Evolutionary conservation across 352 stramenopile genomes (phyloP), one percentile per base, ranked within the genome.

Genomic region (Globisporangium middletonii): DNA sequence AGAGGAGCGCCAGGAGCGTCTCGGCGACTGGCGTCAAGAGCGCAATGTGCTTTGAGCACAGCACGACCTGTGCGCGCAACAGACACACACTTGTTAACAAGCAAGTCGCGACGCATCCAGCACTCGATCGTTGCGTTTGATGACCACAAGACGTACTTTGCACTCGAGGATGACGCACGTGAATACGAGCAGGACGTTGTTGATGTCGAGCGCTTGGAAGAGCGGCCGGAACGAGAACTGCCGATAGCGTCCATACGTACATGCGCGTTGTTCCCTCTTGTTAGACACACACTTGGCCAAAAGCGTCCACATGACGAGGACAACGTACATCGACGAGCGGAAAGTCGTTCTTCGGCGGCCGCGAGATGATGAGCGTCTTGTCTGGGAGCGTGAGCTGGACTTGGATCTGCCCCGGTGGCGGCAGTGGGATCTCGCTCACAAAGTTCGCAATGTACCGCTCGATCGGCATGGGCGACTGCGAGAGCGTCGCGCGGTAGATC

Each of bases 371-470:
- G 28, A 97, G 50, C 47, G 87, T 94, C n/a, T 82, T 69, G 67
- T 98, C 84, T 53, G 92, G 71, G 11, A 96, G 66, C 4, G 86
- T 81, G 55, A 96, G 85, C 58, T 96, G 78, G 1, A 98, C 92
- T 76, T 97, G 79, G 33, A 98, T 90, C 60, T 94, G 80, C 5
- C 83, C 81, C 6, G 79, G 94, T 5, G 96, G 95, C 7, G 97
- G 97, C 35, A 98, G 72, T 13, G 97, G 96, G 30, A 98, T 94
- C 75, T 99, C 96, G 43, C 74, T 77, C 51, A 98, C 91, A 68
- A 99, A 98, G 63, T 99, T 99, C 15, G 84, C 73, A 56, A 99
- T 97, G 65, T 99, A 99, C 43, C 95, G 71, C 68, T 99, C 96
- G 41, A 99, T 89, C 0, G 96, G 96, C 63, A 98, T 89, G 1